Evolutionary conservation across 495 filamentous ascomycete genomes (phyloP).

Genomic region (Aspergillus cavernicola): DNA sequence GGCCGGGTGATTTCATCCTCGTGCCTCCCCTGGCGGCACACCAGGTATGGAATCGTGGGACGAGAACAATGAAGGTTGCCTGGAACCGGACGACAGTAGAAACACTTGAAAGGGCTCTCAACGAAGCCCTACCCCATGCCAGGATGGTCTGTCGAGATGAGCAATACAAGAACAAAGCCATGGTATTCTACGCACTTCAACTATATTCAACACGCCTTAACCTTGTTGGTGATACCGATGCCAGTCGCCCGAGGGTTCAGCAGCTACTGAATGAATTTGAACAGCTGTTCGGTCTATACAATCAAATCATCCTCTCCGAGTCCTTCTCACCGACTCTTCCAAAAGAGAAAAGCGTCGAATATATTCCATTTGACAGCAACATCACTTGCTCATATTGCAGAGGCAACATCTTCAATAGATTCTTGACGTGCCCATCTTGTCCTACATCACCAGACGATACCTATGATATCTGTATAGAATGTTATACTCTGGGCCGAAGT

Average conservation of each 20-base stretch:
- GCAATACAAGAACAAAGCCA: slow-evolving; percentile 97
- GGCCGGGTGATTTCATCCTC: slow-evolving; percentile 88
- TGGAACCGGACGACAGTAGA: slow-evolving; percentile 98
- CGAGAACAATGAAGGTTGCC: slow-evolving; percentile 90
- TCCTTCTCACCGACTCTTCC: slow-evolving; percentile 64
- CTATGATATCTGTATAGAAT: slow-evolving; percentile 97
- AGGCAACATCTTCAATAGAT: slow-evolving; percentile 96
- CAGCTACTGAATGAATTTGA: slow-evolving; percentile 75
- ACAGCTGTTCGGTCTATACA: slow-evolving; percentile 70
- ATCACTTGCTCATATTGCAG: slow-evolving; percentile 95
- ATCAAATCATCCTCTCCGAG: slow-evolving; percentile 75
- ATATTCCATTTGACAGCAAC: slow-evolving; percentile 74
- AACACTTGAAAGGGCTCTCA: slow-evolving; percentile 77
- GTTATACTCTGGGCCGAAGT: slow-evolving; percentile 88
- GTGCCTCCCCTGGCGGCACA: slow-evolving; percentile 96
- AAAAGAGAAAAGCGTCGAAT: slow-evolving; percentile 64
- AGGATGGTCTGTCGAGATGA: slow-evolving; percentile 95
- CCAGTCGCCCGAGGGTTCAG: slow-evolving; percentile 50
- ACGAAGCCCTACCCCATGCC: slow-evolving; percentile 81
- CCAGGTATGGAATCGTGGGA: slow-evolving; percentile 97
- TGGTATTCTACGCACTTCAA: slow-evolving; percentile 77
- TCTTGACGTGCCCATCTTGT: slow-evolving; percentile 84
- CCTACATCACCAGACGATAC: slow-evolving; percentile 61
- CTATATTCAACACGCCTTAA: slow-evolving; percentile 68
- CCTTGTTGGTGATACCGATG: slow-evolving; percentile 35